These are phyloP conservation scores for Aciculoconidium aculeatum DNA, from an alignment of 805 yeast species.

Conservation along the genomic window DNA sequence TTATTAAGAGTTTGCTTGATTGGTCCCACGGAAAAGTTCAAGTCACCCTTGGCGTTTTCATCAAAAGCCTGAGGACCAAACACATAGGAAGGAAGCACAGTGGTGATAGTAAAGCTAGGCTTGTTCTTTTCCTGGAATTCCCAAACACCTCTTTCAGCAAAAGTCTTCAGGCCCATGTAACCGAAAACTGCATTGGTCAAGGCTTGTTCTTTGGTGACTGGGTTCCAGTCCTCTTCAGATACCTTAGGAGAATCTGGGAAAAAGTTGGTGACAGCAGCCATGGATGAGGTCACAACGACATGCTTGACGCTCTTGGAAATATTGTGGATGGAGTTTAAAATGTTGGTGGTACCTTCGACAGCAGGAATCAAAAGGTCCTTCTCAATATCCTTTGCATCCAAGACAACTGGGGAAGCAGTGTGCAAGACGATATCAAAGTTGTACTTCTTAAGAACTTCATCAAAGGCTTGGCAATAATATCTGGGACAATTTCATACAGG, in stretches of 20 bases:
- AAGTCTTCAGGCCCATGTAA: constrained; percentile 25
- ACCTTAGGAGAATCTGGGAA: too few relatives aligned
- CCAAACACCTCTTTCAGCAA: constrained; percentile 30
- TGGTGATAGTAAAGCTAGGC: constrained; percentile 9
- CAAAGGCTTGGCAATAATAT: constrained; percentile 38
- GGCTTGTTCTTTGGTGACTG: constrained; percentile 13
- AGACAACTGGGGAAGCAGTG: constrained; percentile 48
- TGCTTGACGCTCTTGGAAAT: too few relatives aligned
- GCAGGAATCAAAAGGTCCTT: too few relatives aligned
- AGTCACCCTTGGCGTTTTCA: too few relatives aligned
- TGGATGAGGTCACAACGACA: too few relatives aligned
- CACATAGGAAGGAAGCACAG: constrained; percentile 10
- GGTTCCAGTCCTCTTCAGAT: constrained; percentile 30
- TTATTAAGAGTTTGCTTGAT: too few relatives aligned
- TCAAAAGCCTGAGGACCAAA: too few relatives aligned
- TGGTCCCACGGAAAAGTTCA: too few relatives aligned
- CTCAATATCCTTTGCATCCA: constrained; percentile 36
- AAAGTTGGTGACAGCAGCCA: too few relatives aligned
- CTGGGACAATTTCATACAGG: constrained; percentile 25
- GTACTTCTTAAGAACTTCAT: constrained; percentile 37
- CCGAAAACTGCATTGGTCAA: constrained; percentile 14
- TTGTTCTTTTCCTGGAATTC: constrained; percentile 14
- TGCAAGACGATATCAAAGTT: constrained; percentile 32
- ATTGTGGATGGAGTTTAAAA: constrained; percentile 38
- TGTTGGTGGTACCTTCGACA: constrained; percentile 45